These are phyloP conservation scores for Triticum turgidum DNA, from an alignment of 176 grass and related monocot species.

Conservation along the genomic window DNA sequence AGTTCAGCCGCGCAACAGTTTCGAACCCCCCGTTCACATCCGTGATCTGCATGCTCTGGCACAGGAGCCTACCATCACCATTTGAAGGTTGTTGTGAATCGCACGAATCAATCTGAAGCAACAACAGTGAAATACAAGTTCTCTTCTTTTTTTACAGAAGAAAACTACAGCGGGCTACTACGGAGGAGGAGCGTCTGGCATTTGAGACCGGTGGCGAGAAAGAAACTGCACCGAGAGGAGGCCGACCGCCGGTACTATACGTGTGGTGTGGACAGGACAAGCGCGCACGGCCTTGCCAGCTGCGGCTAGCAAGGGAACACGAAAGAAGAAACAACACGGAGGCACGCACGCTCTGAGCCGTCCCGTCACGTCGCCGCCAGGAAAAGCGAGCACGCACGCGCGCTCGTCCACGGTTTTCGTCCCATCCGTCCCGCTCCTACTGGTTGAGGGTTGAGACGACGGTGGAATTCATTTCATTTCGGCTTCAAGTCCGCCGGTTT, in stretches of 20 bases:
- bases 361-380: not conserved
- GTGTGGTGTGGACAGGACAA: not conserved
- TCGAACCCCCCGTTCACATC: too few species aligned
- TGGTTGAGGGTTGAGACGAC: not conserved
- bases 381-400: not conserved
- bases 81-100: too few species aligned
- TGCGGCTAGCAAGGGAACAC: not conserved
- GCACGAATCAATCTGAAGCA: too few species aligned
- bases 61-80: too few species aligned
- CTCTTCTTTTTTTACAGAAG: too few species aligned
- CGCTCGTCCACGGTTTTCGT: constrained; percentile 17
- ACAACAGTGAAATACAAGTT: too few species aligned
- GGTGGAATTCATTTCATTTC: constrained; percentile 13
- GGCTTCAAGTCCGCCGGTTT: not conserved
- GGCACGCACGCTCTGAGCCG: not conserved
- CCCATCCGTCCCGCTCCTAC: not conserved
- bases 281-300: constrained; percentile 2
- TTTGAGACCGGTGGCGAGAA: not conserved
- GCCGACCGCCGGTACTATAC: too few species aligned
- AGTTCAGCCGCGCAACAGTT: too few species aligned
- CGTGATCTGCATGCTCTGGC: too few species aligned
- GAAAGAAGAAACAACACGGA: not conserved
- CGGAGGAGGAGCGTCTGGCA: not conserved
- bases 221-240: not conserved
- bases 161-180: too few species aligned